A percentile compares a stretch with the other conserved stretches of the same genome.
Evolutionary conservation across 2,329 filamentous ascomycete species (phyloP).

Genomic region (Akanthomyces dipterigenus): DNA sequence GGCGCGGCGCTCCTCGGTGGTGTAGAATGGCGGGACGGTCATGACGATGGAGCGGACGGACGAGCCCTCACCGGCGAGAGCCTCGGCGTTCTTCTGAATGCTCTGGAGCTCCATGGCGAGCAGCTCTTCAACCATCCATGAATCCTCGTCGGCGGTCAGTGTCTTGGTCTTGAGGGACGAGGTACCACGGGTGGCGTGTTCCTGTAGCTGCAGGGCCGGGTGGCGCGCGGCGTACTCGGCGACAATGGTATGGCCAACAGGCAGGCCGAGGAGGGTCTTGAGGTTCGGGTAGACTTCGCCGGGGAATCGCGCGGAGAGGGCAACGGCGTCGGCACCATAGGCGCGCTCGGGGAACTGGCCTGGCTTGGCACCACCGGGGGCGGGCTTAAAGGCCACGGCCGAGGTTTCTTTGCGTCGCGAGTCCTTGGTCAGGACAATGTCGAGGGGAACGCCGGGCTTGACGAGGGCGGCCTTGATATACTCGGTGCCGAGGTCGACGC

Average conservation of each 20-base stretch:
- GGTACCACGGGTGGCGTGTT: constrained; percentile 55
- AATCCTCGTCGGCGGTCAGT: constrained; percentile 55
- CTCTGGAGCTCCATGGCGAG: constrained; percentile 94
- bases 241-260: constrained; percentile 52
- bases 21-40: constrained; percentile 86
- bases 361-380: constrained; percentile 54
- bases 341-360: constrained; percentile 76
- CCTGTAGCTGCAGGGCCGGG: constrained; percentile 67
- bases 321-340: constrained; percentile 88
- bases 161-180: constrained; percentile 74
- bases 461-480: constrained; percentile 95
- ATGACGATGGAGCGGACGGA: constrained; percentile 76
- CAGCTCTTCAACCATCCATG: constrained; percentile 82
- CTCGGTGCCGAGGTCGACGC: constrained; percentile 90
- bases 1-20: constrained; percentile 80
- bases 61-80: constrained; percentile 67
- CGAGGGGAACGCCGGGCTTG: constrained; percentile 92
- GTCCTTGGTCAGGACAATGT: constrained; percentile 96
- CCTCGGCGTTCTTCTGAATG: constrained; percentile 81
- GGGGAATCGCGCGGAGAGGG: constrained; percentile 79
- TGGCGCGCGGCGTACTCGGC: constrained; percentile 68
- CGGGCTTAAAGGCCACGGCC: constrained; percentile 88
- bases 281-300: constrained; percentile 92
- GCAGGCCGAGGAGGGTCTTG: constrained; percentile 80
- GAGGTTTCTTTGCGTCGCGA: constrained; percentile 92